Base-by-base conservation (phyloP, 2,329 filamentous ascomycete species). In the Neofusicoccum kwambonambiense region DNA sequence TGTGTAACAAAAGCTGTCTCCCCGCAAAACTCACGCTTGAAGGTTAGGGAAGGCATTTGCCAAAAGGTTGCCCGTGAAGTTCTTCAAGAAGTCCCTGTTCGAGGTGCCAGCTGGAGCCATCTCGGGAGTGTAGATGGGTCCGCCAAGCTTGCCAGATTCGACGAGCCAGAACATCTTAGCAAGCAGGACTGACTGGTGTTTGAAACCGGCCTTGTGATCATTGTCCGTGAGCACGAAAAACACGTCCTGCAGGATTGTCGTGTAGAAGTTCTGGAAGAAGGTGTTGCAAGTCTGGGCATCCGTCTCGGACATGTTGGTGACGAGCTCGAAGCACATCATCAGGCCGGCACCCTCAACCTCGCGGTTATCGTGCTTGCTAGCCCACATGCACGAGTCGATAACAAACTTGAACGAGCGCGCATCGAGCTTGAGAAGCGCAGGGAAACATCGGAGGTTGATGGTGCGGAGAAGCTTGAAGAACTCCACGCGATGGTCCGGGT, bases 351-450 rank as follows among this genome's bases (percentile, higher is more conserved):
- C 92, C 79, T 99, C 95, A 35, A 99, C 95, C 75, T 97, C 93
- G 67, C 95, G 91, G 80, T 99, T 99, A 81, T 99, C 95, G 79
- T 99, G 95, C 83, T 99, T 99, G 83, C 94, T 97, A n/a, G 96
- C 95, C 96, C 95, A 99, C 85, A 98, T 93, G 84, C 96, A 99
- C 41, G 94, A 96, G 78, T 99, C 95, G 70, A 99, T 98, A 72
- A 99, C 93, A 75, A 98, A 96, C 81, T 99, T 99, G 87, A 99
- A 99, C 75, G 97, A 95, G 66, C 92, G 89, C 73, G 92, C 94
- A 76, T 99, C 94, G 39, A 99, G 88, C 79, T 96, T 96, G 69
- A 99, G 85, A 22, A 99, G 86, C 0, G 95, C 90, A 54, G 92
- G 92, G 88, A 99, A 99, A 80, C 95, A 99, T 77, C 96, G 92